Percentiles rank a stretch among this genome's conserved stretches.
These are phyloP conservation scores for Eucalyptus fibrosa DNA, from an alignment of 345 rosid species.

Conservation along the genomic window DNA sequence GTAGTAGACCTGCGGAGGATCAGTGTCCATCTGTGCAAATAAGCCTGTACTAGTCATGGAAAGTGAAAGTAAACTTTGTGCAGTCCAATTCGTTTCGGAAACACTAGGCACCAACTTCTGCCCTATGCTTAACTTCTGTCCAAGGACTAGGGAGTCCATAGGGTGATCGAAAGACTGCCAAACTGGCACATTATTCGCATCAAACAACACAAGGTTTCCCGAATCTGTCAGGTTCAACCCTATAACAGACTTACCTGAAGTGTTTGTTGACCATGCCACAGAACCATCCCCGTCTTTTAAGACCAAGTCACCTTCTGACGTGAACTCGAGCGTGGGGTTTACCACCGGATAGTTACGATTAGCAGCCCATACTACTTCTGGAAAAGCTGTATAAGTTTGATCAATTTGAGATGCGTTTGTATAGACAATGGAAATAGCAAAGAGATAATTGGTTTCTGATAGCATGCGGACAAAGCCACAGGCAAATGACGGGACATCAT, in stretches of 20 bases:
- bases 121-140: neutral
- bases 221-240: neutral
- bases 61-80: neutral
- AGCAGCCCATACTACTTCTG: slow-evolving; percentile 12
- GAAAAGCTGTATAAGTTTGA: neutral
- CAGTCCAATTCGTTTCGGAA: neutral
- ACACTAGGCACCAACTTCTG: slow-evolving; percentile 1
- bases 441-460: neutral
- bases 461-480: neutral
- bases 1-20: neutral
- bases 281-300: neutral
- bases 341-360: slow-evolving; percentile 1
- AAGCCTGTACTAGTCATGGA: neutral
- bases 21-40: neutral
- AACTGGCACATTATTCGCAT: neutral
- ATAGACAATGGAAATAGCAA: neutral
- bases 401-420: neutral
- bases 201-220: slow-evolving; percentile 3
- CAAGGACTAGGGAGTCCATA: neutral
- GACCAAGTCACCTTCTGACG: neutral
- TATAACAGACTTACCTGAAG: neutral
- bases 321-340: neutral
- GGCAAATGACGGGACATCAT: neutral
- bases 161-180: slow-evolving; percentile 15
- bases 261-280: slow-evolving; percentile 4